Base-by-base conservation (phyloP, 2,329 filamentous ascomycete genomes). In the Metarhizium brunneum region DNA sequence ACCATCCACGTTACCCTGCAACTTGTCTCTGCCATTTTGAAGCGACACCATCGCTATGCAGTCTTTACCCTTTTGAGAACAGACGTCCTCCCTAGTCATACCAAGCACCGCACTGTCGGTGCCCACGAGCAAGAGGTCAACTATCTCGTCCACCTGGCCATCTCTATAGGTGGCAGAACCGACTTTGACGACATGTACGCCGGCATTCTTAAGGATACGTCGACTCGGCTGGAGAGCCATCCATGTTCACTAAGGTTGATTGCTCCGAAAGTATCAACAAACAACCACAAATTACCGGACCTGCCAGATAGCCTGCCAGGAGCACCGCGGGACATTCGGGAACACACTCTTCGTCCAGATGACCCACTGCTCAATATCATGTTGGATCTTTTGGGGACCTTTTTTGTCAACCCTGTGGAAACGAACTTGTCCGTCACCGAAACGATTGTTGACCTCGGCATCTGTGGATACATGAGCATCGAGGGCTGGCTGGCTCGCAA, bases 1-100 rank as follows among this genome's bases (percentile, higher is more conserved):
- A 97, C 94, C 1, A 87, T 96, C 16, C 85, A 90, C 60, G 90
- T 95, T 11, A 95, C 92, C 0, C 76, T 99, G 49, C 91, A 92
- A 62, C 78, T 99, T 6, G 81, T 95, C 16, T 92, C 90, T 3
- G 85, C 90, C 11, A 89, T 99, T 60, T 76, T 97, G 56, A 86
- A 87, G 67, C 84, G 90, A 61, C 92, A 97, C 68, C 92, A 95
- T 68, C 83, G 85, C 47, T 96, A 96, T 70, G 90, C 92, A 4
- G 80, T 91, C 42, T 83, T 84, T 30, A 90, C 88, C 0, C 75
- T 96, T 1, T 76, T 95, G 40, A 85, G 85, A 64, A 86, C 85
- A 1, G 81, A 85, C 59, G 73, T 79, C 36, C 71, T 83, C 5
- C 73, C 80, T 25, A 73, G 74, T n/a, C 74, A 77, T 51, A 76